Evolutionary conservation across 1,284 basidiomycete genomes (phyloP).

Genomic region (Calocybe gambosa): DNA sequence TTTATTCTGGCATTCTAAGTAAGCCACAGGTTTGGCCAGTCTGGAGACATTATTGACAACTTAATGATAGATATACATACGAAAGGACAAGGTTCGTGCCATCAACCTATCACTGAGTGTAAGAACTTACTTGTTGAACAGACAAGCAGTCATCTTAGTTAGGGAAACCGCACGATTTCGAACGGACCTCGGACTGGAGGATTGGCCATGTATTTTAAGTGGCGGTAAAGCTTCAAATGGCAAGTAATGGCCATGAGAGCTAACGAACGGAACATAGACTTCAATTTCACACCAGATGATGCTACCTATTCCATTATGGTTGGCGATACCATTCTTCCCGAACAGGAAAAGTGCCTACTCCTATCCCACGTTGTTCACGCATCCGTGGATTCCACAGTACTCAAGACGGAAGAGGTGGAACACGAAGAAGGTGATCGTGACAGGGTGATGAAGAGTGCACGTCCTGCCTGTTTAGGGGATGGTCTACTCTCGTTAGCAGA

Average conservation of each 20-base stretch:
- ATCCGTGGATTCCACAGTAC: slow-evolving; percentile 62
- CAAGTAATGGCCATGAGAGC: not conserved
- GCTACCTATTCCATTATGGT: slow-evolving; percentile 81
- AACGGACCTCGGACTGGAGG: slow-evolving; percentile 33
- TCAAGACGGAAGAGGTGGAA: slow-evolving; percentile 23
- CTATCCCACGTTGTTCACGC: slow-evolving; percentile 78
- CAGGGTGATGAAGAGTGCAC: slow-evolving; percentile 71
- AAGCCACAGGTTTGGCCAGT: slow-evolving; percentile 19
- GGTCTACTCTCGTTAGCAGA: slow-evolving; percentile 67
- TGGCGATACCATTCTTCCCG: slow-evolving; percentile 46
- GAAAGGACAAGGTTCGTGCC: slow-evolving; percentile 68
- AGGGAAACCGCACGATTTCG: slow-evolving; percentile 62
- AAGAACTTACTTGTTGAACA: slow-evolving; percentile 22
- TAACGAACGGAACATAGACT: slow-evolving; percentile 50
- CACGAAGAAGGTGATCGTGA: slow-evolving; percentile 60
- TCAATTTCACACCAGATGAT: slow-evolving; percentile 88
- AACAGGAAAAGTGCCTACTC: slow-evolving; percentile 49
- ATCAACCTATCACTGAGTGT: not conserved
- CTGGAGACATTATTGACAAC: not conserved
- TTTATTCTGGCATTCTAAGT: slow-evolving; percentile 93
- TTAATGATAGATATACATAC: slow-evolving; percentile 64
- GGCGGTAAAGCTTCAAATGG: slow-evolving; percentile 53
- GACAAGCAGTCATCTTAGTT: slow-evolving; percentile 66
- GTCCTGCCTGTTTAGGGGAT: slow-evolving; percentile 55
- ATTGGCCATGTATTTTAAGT: slow-evolving; percentile 78